Conservation (phyloP, 192 early-diverging fungal genomes). For the Coemansia sp. region DNA sequence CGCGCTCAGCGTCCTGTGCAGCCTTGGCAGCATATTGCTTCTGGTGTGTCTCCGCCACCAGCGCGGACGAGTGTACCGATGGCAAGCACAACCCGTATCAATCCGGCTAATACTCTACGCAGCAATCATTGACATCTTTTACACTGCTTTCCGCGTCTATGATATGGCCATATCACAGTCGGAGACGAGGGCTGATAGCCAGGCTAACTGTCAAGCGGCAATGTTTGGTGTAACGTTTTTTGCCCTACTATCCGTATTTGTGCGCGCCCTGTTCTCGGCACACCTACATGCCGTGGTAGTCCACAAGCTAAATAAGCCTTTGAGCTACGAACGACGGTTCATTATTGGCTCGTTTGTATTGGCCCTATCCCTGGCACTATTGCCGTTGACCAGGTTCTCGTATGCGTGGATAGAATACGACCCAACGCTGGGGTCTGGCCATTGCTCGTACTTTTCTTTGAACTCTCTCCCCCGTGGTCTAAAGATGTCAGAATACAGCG, state of each 20-base stretch:
- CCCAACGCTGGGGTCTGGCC: conserved; percentile 34
- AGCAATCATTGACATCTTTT: conserved; percentile 19
- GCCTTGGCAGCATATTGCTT: conserved; percentile 10
- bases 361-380: conserved; percentile 18
- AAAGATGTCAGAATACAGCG: background rate
- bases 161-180: conserved; percentile 24
- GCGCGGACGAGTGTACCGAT: conserved; percentile 2
- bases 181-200: conserved; percentile 26
- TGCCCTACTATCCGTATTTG: conserved; percentile 29
- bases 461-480: conserved; percentile 16
- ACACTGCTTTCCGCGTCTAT: conserved; percentile 22
- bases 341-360: conserved; percentile 16
- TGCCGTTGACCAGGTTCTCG: conserved; percentile 21
- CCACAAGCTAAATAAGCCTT: conserved; percentile 8
- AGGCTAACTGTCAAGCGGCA: conserved; percentile 36
- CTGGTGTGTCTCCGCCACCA: conserved; percentile 8
- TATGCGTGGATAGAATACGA: conserved; percentile 39
- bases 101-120: conserved; percentile 25
- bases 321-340: conserved; percentile 25
- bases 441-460: conserved; percentile 42
- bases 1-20: conserved; percentile 21
- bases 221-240: conserved; percentile 43
- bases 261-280: conserved; percentile 24
- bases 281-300: conserved; percentile 29
- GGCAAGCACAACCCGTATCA: conserved; percentile 24